Conservation (phyloP, 2,329 filamentous ascomycete genomes). For the Colletotrichum chlorophyti region DNA sequence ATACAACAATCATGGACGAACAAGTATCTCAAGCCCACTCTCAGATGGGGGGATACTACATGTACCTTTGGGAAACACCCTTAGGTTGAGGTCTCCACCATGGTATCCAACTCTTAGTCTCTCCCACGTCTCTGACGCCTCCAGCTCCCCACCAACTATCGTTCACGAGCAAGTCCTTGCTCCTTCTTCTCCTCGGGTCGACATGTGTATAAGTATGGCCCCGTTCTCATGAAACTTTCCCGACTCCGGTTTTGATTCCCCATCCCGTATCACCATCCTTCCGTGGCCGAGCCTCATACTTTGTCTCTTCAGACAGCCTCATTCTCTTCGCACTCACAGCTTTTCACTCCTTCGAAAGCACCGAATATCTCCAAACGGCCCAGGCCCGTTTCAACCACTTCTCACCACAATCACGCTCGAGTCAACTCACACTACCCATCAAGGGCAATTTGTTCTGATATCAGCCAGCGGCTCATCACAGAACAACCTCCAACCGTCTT, state of each 20-base stretch:
- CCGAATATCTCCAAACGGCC: constrained; percentile 6
- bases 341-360: constrained; percentile 30
- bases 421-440: constrained; percentile 18
- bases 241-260: constrained; percentile 2
- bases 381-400: constrained; percentile 11
- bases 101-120: not conserved
- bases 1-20: constrained; percentile 9
- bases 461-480: constrained; percentile 20
- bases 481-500: not conserved
- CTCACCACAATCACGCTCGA: constrained; percentile 15
- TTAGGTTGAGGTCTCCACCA: constrained; percentile 16
- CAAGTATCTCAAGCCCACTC: constrained; percentile 19
- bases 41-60: constrained; percentile 22
- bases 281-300: constrained; percentile 26
- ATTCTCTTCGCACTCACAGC: constrained; percentile 21
- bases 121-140: constrained; percentile 12
- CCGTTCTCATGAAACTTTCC: not conserved
- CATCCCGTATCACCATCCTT: constrained; percentile 28
- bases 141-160: constrained; percentile 25
- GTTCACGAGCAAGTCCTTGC: constrained; percentile 6
- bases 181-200: not conserved
- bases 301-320: constrained; percentile 26
- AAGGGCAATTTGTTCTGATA: constrained; percentile 11
- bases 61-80: constrained; percentile 27
- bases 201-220: constrained; percentile 24